Conservation (phyloP, 176 grass and related monocot species). For the Carex parvula region DNA sequence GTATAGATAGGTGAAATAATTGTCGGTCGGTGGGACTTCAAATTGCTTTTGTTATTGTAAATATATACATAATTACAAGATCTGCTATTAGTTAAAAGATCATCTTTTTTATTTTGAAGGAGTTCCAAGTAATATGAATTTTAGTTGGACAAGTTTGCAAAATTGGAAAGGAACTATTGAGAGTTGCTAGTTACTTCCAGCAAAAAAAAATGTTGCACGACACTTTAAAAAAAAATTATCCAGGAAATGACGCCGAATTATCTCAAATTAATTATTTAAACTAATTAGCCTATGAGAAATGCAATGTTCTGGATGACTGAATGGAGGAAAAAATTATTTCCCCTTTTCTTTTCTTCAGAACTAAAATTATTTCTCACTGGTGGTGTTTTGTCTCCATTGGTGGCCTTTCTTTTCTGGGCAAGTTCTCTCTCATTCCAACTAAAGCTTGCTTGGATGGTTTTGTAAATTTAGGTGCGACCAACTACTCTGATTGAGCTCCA, state of each 20-base stretch:
- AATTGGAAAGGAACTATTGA: not conserved
- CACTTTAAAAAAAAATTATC: not conserved
- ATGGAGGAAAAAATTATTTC: not conserved
- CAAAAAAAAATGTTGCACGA: not conserved
- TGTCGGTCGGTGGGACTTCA: not conserved
- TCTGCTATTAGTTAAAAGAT: not conserved
- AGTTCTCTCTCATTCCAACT: too few relatives aligned
- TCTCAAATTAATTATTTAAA: not conserved
- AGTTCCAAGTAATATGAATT: not conserved
- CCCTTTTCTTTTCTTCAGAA: too few relatives aligned
- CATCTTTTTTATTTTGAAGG: not conserved
- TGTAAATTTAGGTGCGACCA: too few relatives aligned
- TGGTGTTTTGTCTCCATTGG: too few relatives aligned
- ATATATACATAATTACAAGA: slow-evolving; percentile 18
- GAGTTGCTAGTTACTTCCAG: not conserved
- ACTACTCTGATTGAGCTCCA: too few relatives aligned
- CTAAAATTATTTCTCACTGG: too few relatives aligned
- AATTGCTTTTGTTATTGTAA: slow-evolving; percentile 25
- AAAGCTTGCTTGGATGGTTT: too few relatives aligned
- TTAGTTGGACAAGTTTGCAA: not conserved
- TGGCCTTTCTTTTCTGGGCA: too few relatives aligned
- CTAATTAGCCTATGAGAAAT: not conserved
- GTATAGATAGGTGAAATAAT: slow-evolving; percentile 20
- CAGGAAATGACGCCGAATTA: not conserved
- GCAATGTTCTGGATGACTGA: not conserved